Base-by-base conservation (phyloP, 2,329 filamentous ascomycete genomes). In the Fusarium succisae region DNA sequence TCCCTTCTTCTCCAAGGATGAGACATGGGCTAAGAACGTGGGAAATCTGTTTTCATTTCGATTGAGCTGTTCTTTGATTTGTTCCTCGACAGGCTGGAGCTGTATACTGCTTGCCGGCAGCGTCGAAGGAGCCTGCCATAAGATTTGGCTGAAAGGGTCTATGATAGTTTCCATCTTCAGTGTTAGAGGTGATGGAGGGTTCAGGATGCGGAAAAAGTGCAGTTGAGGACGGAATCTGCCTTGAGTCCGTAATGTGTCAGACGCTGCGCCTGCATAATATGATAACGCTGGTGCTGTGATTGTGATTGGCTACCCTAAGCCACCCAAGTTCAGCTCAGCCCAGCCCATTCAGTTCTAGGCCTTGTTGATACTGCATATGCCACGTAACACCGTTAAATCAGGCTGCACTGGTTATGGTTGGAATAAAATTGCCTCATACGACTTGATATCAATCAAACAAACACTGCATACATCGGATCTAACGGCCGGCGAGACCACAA, bases 31-130 rank as follows among this genome's bases (percentile, higher is more conserved):
- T 10, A 61, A 7, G 2, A 61, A 61, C 1, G 58, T 43, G 1
- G 58, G 48, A 15, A 61, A 61, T 3, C 58, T 55, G 22, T 60
- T 60, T 41, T 53, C 57, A 2, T 53, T 60, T 0, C 45, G 44
- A 5, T 30, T 4, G 0, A 60, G 45, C 13, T 41, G 44, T 1
- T 60, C 22, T 6, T 1, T 38, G 8, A 51, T 5, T 7, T 38
- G 4, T 1, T 39, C 13, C 4, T 39, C 35, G 0, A 53, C 3
- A 17, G 26, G 5, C 12, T 26, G 20, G 0, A 24, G 32, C 1
- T 32, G 6, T 1, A 32, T 22, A 1, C 22, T 56, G 15, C 6
- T 9, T 0, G 18, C 3, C 0, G 38, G 26, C 0, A 56, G 8
- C 1, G 3, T 22, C 5, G 57, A 30, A 1, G 35, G 30, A 3